Evolutionary conservation across 2,329 filamentous ascomycete species (phyloP).

Genomic region (Diaporthe citri): DNA sequence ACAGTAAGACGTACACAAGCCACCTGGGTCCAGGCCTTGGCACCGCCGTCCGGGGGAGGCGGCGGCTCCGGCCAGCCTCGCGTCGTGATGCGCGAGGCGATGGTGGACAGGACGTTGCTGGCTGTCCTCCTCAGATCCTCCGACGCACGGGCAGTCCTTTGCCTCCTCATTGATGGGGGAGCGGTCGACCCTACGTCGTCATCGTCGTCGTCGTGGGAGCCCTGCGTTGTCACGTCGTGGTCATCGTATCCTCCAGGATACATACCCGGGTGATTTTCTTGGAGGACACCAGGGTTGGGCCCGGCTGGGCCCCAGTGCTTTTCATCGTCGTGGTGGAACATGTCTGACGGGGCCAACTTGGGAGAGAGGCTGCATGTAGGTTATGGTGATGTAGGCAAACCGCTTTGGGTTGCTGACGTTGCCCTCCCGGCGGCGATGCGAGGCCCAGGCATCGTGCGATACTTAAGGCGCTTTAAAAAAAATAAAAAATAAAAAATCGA

Average conservation of each 20-base stretch:
- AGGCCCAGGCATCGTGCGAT: background rate
- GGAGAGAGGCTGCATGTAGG: background rate
- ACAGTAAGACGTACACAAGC: slow-evolving; percentile 42
- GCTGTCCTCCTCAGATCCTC: slow-evolving; percentile 34
- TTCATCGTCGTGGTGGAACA: background rate
- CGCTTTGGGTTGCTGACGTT: background rate
- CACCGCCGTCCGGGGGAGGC: slow-evolving; percentile 62
- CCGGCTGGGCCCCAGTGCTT: background rate
- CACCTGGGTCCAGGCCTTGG: slow-evolving; percentile 55
- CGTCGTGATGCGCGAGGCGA: slow-evolving; percentile 51
- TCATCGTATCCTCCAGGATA: background rate
- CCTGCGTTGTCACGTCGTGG: background rate
- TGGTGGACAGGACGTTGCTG: slow-evolving; percentile 40
- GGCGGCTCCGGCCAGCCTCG: slow-evolving; percentile 54
- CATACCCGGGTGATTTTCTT: background rate
- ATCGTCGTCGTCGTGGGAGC: slow-evolving; percentile 19
- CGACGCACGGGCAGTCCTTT: slow-evolving; percentile 31
- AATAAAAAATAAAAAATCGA: no score
- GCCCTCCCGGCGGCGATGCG: background rate
- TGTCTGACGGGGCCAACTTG: background rate
- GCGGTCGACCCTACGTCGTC: slow-evolving; percentile 12
- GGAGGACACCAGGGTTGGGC: background rate
- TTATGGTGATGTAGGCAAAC: background rate
- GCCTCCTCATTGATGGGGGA: slow-evolving; percentile 23
- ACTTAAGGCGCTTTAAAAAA: background rate